These are phyloP conservation scores for Phytophthora sp. DNA, from an alignment of 352 stramenopile species.

Conservation along the genomic window DNA sequence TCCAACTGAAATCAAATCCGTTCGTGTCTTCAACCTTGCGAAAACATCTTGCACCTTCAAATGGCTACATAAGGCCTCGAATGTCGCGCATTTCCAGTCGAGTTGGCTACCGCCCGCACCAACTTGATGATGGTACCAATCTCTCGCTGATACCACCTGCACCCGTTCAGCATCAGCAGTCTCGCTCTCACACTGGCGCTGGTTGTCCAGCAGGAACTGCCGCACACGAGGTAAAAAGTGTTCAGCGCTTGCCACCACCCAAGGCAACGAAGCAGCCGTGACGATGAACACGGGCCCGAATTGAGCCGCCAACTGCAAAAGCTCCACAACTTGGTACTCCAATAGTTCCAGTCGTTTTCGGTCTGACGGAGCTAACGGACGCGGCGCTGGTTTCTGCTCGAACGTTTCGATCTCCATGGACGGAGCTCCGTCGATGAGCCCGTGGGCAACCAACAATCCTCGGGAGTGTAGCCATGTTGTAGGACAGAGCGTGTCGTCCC, in stretches of 20 bases:
- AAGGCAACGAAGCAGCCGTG: conserved; percentile 60
- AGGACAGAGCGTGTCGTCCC: conserved; percentile 72
- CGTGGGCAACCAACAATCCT: conserved; percentile 47
- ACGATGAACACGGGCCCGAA: conserved; percentile 69
- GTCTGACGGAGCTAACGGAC: conserved; percentile 27
- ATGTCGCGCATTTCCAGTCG: conserved; percentile 61
- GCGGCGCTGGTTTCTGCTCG: background rate
- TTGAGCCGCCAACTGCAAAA: conserved; percentile 47
- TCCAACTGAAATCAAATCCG: conserved; percentile 63
- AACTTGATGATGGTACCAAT: conserved; percentile 60
- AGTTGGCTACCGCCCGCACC: conserved; percentile 41
- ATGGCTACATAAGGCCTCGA: conserved; percentile 58
- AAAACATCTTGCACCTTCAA: conserved; percentile 54
- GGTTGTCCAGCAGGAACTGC: conserved; percentile 44
- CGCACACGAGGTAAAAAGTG: conserved; percentile 54
- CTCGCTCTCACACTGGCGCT: conserved; percentile 30
- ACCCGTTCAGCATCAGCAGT: conserved; percentile 27
- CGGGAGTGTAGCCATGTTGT: conserved; percentile 60
- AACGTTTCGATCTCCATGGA: conserved; percentile 34
- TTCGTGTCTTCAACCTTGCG: conserved; percentile 22
- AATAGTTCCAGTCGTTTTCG: conserved; percentile 37
- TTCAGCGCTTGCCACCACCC: conserved; percentile 51
- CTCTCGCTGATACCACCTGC: conserved; percentile 62
- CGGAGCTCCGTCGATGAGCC: conserved; percentile 42
- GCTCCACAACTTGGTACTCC: conserved; percentile 46